Evolutionary conservation across 179 eudicot genomes (phyloP).

Genomic region (Amaranthus tricolor): DNA sequence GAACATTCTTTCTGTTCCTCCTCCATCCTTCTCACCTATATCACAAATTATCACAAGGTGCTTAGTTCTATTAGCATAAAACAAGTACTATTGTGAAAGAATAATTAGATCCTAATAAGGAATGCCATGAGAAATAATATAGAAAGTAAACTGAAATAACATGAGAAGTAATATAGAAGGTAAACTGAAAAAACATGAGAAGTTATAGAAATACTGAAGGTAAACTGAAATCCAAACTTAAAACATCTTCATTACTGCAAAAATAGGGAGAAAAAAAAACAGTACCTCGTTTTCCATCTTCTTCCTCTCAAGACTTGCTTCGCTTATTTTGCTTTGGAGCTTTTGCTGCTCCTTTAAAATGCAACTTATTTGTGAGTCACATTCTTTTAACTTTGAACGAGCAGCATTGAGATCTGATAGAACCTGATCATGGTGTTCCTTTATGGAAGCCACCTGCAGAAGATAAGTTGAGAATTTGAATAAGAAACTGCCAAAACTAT

Average conservation of each 20-base stretch:
- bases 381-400: conserved; percentile 75
- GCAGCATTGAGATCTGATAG: conserved; percentile 70
- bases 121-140: neutral
- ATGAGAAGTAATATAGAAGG: neutral
- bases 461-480: conserved; percentile 7
- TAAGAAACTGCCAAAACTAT: neutral
- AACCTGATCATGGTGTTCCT: conserved; percentile 49
- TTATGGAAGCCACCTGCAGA: conserved; percentile 64
- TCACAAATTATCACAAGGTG: neutral
- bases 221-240: neutral
- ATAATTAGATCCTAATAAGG: neutral
- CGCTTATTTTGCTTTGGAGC: conserved; percentile 65
- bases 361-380: conserved; percentile 71
- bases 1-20: conserved; percentile 85
- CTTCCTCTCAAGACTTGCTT: conserved; percentile 71
- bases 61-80: neutral
- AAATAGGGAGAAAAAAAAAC: neutral
- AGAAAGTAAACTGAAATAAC: neutral
- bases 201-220: neutral
- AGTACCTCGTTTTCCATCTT: conserved; percentile 96
- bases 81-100: neutral
- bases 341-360: conserved; percentile 72
- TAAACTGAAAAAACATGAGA: neutral
- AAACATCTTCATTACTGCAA: neutral
- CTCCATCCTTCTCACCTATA: conserved; percentile 93